phyloP scores from a whole-genome alignment of 2,329 filamentous ascomycete species.

The Penicillium sp. region DNA sequence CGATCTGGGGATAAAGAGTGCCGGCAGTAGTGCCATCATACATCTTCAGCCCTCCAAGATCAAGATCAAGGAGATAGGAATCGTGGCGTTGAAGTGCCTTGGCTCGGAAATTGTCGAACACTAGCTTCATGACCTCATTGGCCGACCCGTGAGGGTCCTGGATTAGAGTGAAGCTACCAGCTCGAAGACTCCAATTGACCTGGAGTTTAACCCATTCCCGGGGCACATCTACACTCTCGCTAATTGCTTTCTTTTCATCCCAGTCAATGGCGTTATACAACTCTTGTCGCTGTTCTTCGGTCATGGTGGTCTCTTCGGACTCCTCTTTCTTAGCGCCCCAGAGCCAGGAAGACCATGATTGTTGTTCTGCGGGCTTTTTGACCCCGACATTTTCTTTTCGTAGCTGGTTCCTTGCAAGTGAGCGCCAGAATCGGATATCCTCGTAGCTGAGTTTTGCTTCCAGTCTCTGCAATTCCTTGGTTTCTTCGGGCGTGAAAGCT shows the following conservation, averaged over 20 bases:
- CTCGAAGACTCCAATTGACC: slow-evolving; percentile 87
- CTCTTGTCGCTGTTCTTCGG: slow-evolving; percentile 92
- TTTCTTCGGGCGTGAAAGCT: slow-evolving; percentile 65
- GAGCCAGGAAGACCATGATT: slow-evolving; percentile 88
- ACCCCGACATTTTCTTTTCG: slow-evolving; percentile 91
- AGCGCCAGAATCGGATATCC: slow-evolving; percentile 95
- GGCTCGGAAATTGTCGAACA: slow-evolving; percentile 92
- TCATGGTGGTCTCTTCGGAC: slow-evolving; percentile 80
- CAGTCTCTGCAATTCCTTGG: slow-evolving; percentile 68
- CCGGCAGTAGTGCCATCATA: slow-evolving; percentile 94
- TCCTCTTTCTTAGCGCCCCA: slow-evolving; percentile 79
- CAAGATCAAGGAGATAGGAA: slow-evolving; percentile 82
- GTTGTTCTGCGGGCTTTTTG: slow-evolving; percentile 68
- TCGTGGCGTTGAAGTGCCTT: slow-evolving; percentile 87
- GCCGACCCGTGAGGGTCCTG: slow-evolving; percentile 75
- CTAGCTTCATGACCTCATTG: slow-evolving; percentile 79
- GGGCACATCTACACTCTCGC: slow-evolving; percentile 84
- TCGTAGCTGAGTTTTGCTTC: slow-evolving; percentile 91
- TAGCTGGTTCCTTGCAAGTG: slow-evolving; percentile 86
- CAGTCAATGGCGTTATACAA: slow-evolving; percentile 97
- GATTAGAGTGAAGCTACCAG: slow-evolving; percentile 92
- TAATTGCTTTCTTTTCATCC: slow-evolving; percentile 89
- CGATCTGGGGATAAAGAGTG: slow-evolving; percentile 90
- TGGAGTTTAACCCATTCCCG: slow-evolving; percentile 91
- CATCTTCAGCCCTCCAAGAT: slow-evolving; percentile 86